These are phyloP conservation scores for Canariomyces notabilis DNA, from an alignment of 2,329 filamentous ascomycete species.

Conservation along the genomic window DNA sequence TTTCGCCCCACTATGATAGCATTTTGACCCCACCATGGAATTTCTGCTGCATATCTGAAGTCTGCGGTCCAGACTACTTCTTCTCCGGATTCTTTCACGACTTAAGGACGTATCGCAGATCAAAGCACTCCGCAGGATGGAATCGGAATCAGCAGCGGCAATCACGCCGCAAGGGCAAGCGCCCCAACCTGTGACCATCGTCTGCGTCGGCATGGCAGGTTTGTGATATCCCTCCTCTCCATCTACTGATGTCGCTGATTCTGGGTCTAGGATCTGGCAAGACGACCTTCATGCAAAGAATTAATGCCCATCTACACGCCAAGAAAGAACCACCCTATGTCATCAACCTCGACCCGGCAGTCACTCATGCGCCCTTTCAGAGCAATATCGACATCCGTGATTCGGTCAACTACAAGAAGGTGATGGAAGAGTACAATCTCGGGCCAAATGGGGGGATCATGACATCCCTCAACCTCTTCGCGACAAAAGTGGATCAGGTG, in stretches of 20 bases:
- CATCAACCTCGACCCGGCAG: conserved; percentile 93
- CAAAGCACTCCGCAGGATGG: conserved; percentile 11
- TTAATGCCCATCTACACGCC: conserved; percentile 85
- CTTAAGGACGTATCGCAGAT: too few species aligned
- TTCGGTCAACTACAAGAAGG: conserved; percentile 98
- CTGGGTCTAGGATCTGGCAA: conserved; percentile 71
- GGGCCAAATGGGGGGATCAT: conserved; percentile 96
- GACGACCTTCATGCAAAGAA: conserved; percentile 99
- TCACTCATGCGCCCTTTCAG: conserved; percentile 88
- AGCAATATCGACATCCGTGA: conserved; percentile 98
- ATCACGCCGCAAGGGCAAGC: conserved; percentile 49
- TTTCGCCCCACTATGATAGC: background rate
- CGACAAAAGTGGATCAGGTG: conserved; percentile 96
- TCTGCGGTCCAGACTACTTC: background rate
- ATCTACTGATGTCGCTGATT: conserved; percentile 1
- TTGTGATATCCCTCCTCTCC: conserved; percentile 25
- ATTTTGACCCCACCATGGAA: background rate
- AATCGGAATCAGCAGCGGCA: conserved; percentile 17
- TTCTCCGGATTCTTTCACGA: too few species aligned
- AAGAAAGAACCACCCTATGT: conserved; percentile 83
- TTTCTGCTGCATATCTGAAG: background rate
- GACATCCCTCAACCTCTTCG: conserved; percentile 92
- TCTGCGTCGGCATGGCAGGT: conserved; percentile 97
- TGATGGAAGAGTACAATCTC: conserved; percentile 98
- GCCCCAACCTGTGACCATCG: conserved; percentile 65